These are phyloP conservation scores for Chytriomyces confervae DNA, from an alignment of 192 early-diverging fungal genomes.

Conservation along the genomic window DNA sequence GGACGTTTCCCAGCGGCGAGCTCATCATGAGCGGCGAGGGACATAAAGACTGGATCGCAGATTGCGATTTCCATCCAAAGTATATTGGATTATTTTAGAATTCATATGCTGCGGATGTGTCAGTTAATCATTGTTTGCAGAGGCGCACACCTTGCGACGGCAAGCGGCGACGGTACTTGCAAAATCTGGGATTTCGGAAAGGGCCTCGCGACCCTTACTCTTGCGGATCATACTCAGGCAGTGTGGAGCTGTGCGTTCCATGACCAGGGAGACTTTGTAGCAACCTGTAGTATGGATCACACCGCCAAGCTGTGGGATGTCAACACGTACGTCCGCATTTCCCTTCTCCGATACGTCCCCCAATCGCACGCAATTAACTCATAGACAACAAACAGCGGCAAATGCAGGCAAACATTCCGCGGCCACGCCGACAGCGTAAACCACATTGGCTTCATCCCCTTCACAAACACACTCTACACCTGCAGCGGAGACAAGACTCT, in stretches of 20 bases:
- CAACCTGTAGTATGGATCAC: constrained; percentile 59
- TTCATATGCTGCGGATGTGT: neutral
- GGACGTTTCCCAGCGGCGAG: constrained; percentile 62
- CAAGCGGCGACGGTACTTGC: constrained; percentile 63
- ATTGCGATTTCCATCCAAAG: constrained; percentile 67
- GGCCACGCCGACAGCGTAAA: constrained; percentile 64
- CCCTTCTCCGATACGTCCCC: neutral
- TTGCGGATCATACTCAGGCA: constrained; percentile 61
- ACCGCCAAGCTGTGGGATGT: constrained; percentile 68
- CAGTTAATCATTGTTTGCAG: constrained; percentile 17
- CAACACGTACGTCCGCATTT: constrained; percentile 41
- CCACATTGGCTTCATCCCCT: constrained; percentile 59
- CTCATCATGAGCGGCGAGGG: constrained; percentile 62
- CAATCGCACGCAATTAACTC: neutral
- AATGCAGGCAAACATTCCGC: constrained; percentile 62
- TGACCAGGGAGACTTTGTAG: constrained; percentile 58
- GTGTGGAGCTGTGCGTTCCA: constrained; percentile 66
- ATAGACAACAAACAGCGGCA: constrained; percentile 37
- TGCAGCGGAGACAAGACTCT: constrained; percentile 65
- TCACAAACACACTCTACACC: constrained; percentile 57
- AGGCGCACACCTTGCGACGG: constrained; percentile 61
- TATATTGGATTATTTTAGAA: constrained; percentile 27
- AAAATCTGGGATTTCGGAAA: constrained; percentile 66
- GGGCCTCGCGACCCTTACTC: constrained; percentile 52
- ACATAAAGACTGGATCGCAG: constrained; percentile 63